Evolutionary conservation across 148 eudicot genomes (phyloP).

Genomic region (Pharnaceum exiguum): DNA sequence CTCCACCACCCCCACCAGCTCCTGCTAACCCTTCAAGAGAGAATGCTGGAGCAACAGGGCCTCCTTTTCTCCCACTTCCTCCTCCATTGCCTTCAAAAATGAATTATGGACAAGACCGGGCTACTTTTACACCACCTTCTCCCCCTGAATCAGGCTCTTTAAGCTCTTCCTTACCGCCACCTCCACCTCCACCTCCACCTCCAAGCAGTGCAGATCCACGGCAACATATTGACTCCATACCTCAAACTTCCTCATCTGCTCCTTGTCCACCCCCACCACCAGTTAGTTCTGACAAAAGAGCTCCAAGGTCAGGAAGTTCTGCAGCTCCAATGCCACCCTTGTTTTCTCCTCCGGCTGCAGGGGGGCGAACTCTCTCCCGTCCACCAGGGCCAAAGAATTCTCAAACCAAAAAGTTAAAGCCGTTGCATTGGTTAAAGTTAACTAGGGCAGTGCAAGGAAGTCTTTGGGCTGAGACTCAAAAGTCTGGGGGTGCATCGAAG

Average conservation of each 20-base stretch:
- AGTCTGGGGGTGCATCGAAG: conserved; percentile 62
- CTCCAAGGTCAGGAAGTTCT: conserved; percentile 25
- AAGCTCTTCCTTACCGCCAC: conserved; percentile 31
- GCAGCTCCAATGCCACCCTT: conserved; percentile 56
- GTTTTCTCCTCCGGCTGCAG: conserved; percentile 30
- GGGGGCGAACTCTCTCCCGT: conserved; percentile 41
- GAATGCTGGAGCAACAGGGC: conserved; percentile 2
- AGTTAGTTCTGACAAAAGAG: conserved; percentile 20
- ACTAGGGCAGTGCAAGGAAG: conserved; percentile 91
- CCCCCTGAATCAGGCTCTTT: conserved; percentile 14
- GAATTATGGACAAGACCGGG: conserved; percentile 9
- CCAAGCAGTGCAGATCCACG: conserved; percentile 21
- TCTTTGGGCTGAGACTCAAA: conserved; percentile 88
- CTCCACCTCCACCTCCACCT: conserved; percentile 42
- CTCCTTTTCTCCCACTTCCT: conserved; percentile 22
- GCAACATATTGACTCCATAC: too few relatives aligned
- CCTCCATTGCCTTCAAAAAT: background rate
- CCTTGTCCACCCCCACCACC: conserved; percentile 63
- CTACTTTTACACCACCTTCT: conserved; percentile 27
- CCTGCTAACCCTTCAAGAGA: conserved; percentile 14
- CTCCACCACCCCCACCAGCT: conserved; percentile 8
- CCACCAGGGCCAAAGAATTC: conserved; percentile 31
- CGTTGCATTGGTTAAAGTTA: conserved; percentile 89
- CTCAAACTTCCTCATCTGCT: conserved; percentile 19
- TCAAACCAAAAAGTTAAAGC: conserved; percentile 73